phyloP scores from a whole-genome alignment of 23 red algal species.

The Gracilaria vermiculophylla region DNA sequence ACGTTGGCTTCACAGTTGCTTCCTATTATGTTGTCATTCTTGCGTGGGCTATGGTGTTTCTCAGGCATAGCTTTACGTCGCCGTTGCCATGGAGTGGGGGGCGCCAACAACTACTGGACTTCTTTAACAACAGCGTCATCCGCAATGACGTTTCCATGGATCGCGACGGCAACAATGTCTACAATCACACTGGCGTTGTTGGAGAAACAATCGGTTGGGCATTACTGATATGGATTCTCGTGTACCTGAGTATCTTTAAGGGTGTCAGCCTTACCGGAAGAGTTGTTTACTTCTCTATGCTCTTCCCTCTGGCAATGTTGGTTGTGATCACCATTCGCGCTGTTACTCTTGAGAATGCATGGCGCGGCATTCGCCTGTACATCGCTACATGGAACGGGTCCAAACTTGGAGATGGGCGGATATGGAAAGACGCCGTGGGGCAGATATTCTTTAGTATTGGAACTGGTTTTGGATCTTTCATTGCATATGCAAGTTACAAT shows the following conservation, averaged over 20 bases:
- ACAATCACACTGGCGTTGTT: not conserved
- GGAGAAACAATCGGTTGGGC: slow-evolving; percentile 17
- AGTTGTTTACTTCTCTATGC: not conserved
- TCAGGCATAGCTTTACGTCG: not conserved
- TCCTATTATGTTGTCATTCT: slow-evolving; percentile 15
- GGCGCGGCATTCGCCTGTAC: not conserved
- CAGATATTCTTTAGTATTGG: slow-evolving; percentile 16
- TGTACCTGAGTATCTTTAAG: slow-evolving; percentile 1
- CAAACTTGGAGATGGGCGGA: slow-evolving; percentile 2
- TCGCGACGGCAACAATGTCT: not conserved
- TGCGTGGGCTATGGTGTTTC: slow-evolving; percentile 1
- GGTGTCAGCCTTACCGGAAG: not conserved
- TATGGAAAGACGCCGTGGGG: slow-evolving; percentile 12
- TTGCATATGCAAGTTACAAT: slow-evolving; percentile 15
- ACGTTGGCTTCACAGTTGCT: not conserved
- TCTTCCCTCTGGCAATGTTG: slow-evolving; percentile 7
- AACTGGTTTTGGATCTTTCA: slow-evolving; percentile 19
- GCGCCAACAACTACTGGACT: not conserved
- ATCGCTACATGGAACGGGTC: not conserved
- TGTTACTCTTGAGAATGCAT: not conserved
- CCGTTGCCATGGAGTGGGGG: not conserved
- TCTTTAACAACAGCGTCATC: not conserved
- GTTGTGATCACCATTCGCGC: not conserved
- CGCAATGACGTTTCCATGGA: not conserved
- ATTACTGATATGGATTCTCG: not conserved